Evolutionary conservation across 1,139 yeast genomes (phyloP).

Genomic region (Taiozyma sp.): DNA sequence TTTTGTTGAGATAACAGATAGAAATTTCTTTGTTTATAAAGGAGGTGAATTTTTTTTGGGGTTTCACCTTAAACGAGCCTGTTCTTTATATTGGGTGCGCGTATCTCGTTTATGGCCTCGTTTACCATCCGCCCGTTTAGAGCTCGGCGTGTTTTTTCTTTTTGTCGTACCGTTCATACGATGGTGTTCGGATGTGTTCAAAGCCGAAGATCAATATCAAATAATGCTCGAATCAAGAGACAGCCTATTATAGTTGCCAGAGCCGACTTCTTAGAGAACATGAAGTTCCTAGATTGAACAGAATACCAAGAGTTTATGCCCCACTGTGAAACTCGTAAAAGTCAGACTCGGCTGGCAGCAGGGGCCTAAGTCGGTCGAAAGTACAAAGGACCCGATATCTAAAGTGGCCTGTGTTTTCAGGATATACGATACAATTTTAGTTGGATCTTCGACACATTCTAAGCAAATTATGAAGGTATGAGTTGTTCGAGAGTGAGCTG

Average conservation of each 20-base stretch:
- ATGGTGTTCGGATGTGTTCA: not conserved
- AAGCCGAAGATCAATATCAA: not conserved
- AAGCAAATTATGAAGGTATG: too few relatives aligned
- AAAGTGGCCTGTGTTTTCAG: too few relatives aligned
- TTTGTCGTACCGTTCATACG: not conserved
- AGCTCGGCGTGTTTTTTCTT: too few relatives aligned
- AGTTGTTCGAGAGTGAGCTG: not conserved
- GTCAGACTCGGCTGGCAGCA: too few relatives aligned
- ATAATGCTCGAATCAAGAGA: not conserved
- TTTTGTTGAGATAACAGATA: not conserved
- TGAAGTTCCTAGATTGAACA: too few relatives aligned
- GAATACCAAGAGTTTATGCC: too few relatives aligned
- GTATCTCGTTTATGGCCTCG: not conserved
- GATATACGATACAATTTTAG: too few relatives aligned
- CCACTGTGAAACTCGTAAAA: too few relatives aligned
- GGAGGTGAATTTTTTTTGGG: not conserved
- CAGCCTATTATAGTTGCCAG: not conserved
- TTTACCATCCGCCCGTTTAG: not conserved
- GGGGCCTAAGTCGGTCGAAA: too few relatives aligned
- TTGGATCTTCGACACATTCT: too few relatives aligned
- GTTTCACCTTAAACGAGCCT: not conserved
- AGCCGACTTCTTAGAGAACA: not conserved
- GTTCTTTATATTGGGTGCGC: not conserved
- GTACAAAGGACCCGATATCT: too few relatives aligned
- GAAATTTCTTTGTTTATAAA: not conserved